Evolutionary conservation across 192 early-diverging fungal genomes (phyloP).

Genomic region (Backusella sp.): DNA sequence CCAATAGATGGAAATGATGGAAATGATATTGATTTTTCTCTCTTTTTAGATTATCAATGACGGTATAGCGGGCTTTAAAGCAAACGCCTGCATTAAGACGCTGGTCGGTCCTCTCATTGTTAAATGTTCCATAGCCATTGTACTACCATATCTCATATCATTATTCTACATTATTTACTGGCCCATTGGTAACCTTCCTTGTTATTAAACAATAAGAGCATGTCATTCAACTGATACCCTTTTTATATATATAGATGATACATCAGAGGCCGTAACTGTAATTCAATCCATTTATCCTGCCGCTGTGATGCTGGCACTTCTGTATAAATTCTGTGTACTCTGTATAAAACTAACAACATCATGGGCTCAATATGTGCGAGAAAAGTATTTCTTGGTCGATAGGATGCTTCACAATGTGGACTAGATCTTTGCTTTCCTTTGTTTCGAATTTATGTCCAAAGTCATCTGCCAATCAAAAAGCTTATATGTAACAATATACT

Average conservation of each 20-base stretch:
- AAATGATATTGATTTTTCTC: not conserved
- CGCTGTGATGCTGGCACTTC: not conserved
- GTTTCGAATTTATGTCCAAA: not conserved
- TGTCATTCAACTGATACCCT: not conserved
- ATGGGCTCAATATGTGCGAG: slow-evolving; percentile 4
- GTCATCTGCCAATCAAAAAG: not conserved
- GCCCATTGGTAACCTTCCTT: not conserved
- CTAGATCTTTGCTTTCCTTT: not conserved
- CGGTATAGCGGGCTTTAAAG: not conserved
- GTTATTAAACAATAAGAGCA: not conserved
- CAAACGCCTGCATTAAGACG: not conserved
- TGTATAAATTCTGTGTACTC: slow-evolving; percentile 2
- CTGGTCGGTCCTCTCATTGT: not conserved
- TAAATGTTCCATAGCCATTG: not conserved
- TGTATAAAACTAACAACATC: slow-evolving; percentile 4
- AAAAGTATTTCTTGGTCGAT: not conserved
- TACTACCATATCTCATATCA: not conserved
- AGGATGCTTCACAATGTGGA: not conserved
- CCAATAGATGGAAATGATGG: not conserved
- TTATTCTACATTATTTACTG: slow-evolving; percentile 7
- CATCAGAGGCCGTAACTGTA: not conserved
- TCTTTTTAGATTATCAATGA: not conserved
- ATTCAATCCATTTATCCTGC: not conserved
- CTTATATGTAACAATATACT: not conserved
- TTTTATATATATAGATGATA: not conserved